Evolutionary conservation across 257 asterid species (phyloP).

Genomic region (Solanum tacnaense): DNA sequence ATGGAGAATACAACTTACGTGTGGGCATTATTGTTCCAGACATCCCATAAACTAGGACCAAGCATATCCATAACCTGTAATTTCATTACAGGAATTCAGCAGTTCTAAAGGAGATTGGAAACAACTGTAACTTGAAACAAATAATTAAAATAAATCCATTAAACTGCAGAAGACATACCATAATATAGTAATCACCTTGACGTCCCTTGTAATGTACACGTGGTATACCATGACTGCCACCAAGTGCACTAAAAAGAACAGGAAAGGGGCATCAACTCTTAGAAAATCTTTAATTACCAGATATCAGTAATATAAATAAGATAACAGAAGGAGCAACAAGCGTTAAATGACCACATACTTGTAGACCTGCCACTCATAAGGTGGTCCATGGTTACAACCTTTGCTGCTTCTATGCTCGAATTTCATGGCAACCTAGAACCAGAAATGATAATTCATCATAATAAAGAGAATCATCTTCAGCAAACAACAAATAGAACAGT

Average conservation of each 20-base stretch:
- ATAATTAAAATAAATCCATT: neutral
- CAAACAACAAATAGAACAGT: neutral
- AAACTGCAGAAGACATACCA: slow-evolving; percentile 30
- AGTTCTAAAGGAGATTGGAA: neutral
- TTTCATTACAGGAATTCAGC: neutral
- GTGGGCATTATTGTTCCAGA: slow-evolving; percentile 16
- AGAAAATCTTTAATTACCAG: neutral
- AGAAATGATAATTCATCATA: neutral
- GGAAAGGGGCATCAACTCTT: neutral
- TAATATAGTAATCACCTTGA: slow-evolving; percentile 62
- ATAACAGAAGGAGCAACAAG: neutral
- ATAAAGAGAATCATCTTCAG: neutral
- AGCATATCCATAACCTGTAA: slow-evolving; percentile 76
- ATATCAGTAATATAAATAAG: neutral
- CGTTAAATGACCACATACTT: slow-evolving; percentile 21
- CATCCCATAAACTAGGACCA: slow-evolving; percentile 22
- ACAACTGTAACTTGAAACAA: neutral
- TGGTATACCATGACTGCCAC: slow-evolving; percentile 84
- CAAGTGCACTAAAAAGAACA: slow-evolving; percentile 37
- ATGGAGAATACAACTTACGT: slow-evolving; percentile 1
- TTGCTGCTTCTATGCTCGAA: slow-evolving; percentile 80
- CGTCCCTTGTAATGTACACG: slow-evolving; percentile 71
- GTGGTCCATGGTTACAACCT: slow-evolving; percentile 83
- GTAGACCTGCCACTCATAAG: slow-evolving; percentile 84
- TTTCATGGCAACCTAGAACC: slow-evolving; percentile 69